Evolutionary conservation across 257 asterid species (phyloP), one percentile per base, ranked within the genome.

Genomic region (Marsdenia floribunda): DNA sequence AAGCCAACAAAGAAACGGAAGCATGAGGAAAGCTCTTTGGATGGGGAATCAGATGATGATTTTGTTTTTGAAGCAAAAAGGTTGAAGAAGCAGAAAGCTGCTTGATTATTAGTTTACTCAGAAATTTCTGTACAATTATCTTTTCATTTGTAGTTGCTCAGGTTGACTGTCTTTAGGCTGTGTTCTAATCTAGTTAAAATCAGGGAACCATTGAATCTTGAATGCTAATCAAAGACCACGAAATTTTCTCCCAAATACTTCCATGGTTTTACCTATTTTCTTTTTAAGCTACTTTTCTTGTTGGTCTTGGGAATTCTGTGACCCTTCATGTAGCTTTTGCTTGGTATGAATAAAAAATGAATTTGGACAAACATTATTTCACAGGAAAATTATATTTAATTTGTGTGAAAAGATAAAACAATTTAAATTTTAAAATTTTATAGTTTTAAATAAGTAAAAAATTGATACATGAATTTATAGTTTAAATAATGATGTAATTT

Each of bases 1-100:
- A 88, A 86, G 79, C 89, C 70, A 79, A 52, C 89, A 1, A 87
- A 85, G 82, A 92, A 90, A 58, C 86, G 86, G 50, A 89, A 89
- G 86, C 71, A 66, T 65, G 71, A 68, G 46, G 90, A 86, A 11
- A 68, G 24, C 19, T 80, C 88, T 21, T 82, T 86, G 19, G 93
- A 80, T 13, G 87, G 79, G 7, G 96, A 79, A 35, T 54, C 87
- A 2, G 92, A 86, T 18, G 94, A 87, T 67, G 96, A 90, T 82
- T 89, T 92, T 73, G 83, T 75, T 24, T 2, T 54, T 1, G 76
- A 40, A 71, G 66, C 72, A 15, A 78, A 18, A 75, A 78, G 9
- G 44, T 15, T 75, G 4, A 91, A 89, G 87, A 91, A 76, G 80
- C 90, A 74, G 80, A 84, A 76, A 78, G 77, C 80, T 7, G 81